Evolutionary conservation across 371 early-diverging fungal genomes (phyloP), one percentile per base, ranked within the genome.

Genomic region (Gilbertella persicaria): DNA sequence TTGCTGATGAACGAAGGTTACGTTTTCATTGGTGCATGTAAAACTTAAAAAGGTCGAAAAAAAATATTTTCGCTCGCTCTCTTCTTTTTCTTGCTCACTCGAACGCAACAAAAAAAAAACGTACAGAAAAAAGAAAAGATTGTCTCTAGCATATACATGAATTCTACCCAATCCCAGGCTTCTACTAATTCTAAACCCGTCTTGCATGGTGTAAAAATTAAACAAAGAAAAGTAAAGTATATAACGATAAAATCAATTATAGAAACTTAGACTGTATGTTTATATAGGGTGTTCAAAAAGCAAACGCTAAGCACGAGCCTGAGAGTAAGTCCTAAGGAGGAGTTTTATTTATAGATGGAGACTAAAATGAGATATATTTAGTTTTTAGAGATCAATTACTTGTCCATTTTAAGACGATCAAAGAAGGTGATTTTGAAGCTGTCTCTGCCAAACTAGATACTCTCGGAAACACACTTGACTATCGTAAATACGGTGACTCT

Each of bases 401-500:
- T 64, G 71, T 77, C 54, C 74, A 82, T 62, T 70, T 89, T 48
- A 66, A 69, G 28, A 63, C 74, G 43, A 73, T 81, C 38, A 69
- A 82, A 45, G 82, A 86, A 50, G 87, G 83, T 48, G 81, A 90
- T 67, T 88, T 89, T 70, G 82, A 86, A 45, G 82, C 79, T 48
- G 73, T 92, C 50, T 81, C 87, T 33, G 52, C 73, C 62, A 80
- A 82, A 58, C 85, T 96, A 58, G 96, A 96, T 75, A 65, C 67
- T 26, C 86, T 87, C 47, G 93, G 89, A 52, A 89, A 90, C 59
- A 91, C 90, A 60, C 87, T 95, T 62, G 95, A 95, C 62, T 93
- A 91, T 79, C 89, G 91, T 69, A 88, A 91, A 66, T 96, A 96
- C 90, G 92, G 87, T 55, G 96, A 96, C 62, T 79, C 91, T 28